phyloP scores from a whole-genome alignment of 495 filamentous ascomycete genomes.

The Penicillium paradoxum region DNA sequence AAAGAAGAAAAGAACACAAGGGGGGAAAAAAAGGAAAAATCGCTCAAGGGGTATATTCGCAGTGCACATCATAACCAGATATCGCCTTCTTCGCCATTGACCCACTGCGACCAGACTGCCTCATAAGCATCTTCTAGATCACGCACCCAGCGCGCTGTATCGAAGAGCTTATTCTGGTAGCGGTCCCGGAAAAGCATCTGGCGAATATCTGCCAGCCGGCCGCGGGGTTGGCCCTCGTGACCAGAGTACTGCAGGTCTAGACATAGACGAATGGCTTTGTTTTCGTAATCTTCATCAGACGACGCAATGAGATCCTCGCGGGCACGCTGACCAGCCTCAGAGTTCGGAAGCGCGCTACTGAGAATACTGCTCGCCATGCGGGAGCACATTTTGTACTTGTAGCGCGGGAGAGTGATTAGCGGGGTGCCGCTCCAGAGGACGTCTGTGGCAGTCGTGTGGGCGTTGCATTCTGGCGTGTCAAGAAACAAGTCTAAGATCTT shows the following conservation, averaged over 20 bases:
- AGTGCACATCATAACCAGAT: constrained; percentile 60
- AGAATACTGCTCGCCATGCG: constrained; percentile 96
- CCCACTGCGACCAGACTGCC: constrained; percentile 85
- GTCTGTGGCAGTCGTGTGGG: constrained; percentile 95
- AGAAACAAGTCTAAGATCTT: constrained; percentile 91
- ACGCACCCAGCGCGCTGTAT: constrained; percentile 86
- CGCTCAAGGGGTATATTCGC: constrained; percentile 38
- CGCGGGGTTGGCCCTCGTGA: constrained; percentile 52
- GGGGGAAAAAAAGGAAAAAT: constrained; percentile 21
- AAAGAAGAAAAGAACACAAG: not conserved
- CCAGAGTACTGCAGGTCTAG: constrained; percentile 58
- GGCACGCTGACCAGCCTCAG: constrained; percentile 58
- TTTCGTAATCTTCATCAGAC: constrained; percentile 77
- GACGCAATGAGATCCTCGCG: constrained; percentile 70
- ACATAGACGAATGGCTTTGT: constrained; percentile 70
- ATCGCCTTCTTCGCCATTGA: constrained; percentile 80
- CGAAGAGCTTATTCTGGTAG: constrained; percentile 81
- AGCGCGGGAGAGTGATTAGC: constrained; percentile 86
- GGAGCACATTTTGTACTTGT: constrained; percentile 98
- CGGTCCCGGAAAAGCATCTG: constrained; percentile 75
- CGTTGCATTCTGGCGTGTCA: constrained; percentile 97
- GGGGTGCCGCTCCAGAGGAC: constrained; percentile 95
- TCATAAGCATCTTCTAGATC: constrained; percentile 89
- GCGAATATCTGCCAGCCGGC: constrained; percentile 69
- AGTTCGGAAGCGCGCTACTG: constrained; percentile 75